These are phyloP conservation scores for Amylocystis lapponica DNA, from an alignment of 768 basidiomycete species.

Conservation along the genomic window DNA sequence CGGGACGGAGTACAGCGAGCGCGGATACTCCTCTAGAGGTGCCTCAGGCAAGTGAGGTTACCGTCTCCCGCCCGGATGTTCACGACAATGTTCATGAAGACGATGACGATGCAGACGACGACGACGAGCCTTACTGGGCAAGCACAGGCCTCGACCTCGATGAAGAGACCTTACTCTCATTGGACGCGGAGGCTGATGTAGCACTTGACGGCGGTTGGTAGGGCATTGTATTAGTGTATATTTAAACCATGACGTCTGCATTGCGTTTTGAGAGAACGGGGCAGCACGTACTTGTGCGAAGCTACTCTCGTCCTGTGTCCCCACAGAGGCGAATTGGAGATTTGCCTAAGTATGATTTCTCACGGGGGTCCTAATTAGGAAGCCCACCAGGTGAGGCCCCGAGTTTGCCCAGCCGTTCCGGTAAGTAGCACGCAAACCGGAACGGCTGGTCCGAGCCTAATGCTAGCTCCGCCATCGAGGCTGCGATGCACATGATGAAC, in stretches of 20 bases:
- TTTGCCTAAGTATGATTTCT: slow-evolving; percentile 5
- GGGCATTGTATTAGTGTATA: not conserved
- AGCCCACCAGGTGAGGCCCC: no score
- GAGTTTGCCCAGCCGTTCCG: no score
- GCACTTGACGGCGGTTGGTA: not conserved
- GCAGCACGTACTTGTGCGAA: no score
- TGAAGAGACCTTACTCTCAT: not conserved
- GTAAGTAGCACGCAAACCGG: no score
- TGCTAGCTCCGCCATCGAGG: no score
- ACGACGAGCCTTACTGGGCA: not conserved
- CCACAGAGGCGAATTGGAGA: not conserved
- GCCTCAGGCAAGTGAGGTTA: not conserved
- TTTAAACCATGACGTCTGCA: not conserved
- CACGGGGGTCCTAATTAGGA: not conserved
- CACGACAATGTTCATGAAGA: not conserved
- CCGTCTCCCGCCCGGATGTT: no score
- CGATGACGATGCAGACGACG: not conserved
- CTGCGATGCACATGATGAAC: no score
- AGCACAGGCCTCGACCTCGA: not conserved
- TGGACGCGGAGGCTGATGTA: not conserved
- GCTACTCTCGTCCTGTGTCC: not conserved
- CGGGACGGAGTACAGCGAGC: not conserved
- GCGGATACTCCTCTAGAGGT: not conserved
- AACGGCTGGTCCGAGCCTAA: no score
- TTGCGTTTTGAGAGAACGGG: no score